A percentile compares a stretch with the other conserved stretches of the same genome.
Evolutionary conservation across 768 basidiomycete genomes (phyloP).

Genomic region (Dendrothele bispora): DNA sequence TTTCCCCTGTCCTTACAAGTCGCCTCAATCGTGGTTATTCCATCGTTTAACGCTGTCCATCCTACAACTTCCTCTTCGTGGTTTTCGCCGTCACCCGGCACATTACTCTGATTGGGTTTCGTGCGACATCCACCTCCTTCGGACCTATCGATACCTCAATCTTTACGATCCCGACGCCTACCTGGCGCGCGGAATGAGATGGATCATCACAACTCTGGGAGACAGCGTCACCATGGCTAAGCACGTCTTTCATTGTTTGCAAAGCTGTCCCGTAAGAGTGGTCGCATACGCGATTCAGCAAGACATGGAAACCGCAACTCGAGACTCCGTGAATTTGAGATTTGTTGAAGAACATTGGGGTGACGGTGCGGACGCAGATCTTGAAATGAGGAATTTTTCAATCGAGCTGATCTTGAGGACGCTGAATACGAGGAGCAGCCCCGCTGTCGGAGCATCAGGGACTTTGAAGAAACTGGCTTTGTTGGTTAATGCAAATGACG

Average conservation of each 20-base stretch:
- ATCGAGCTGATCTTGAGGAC: neutral
- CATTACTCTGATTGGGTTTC: neutral
- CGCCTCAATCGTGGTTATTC: conserved; percentile 24
- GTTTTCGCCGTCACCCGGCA: neutral
- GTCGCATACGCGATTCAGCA: neutral
- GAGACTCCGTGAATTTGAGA: neutral
- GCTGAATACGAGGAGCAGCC: neutral
- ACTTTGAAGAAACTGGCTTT: neutral
- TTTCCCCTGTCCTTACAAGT: conserved; percentile 25
- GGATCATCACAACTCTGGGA: neutral
- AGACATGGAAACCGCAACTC: neutral
- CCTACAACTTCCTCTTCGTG: neutral
- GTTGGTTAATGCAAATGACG: neutral
- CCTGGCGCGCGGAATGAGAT: neutral
- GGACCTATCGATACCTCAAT: neutral
- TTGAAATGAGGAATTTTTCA: neutral
- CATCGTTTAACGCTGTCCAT: conserved; percentile 6
- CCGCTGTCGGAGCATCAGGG: neutral
- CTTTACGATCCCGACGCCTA: neutral
- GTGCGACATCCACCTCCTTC: neutral
- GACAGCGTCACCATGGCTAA: neutral
- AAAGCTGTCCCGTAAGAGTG: neutral
- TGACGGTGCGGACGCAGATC: conserved; percentile 1
- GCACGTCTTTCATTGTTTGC: neutral
- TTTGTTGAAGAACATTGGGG: neutral